Evolutionary conservation across 345 rosid species (phyloP), one percentile per base, ranked within the genome.

Genomic region (Rubroshorea leprosula): DNA sequence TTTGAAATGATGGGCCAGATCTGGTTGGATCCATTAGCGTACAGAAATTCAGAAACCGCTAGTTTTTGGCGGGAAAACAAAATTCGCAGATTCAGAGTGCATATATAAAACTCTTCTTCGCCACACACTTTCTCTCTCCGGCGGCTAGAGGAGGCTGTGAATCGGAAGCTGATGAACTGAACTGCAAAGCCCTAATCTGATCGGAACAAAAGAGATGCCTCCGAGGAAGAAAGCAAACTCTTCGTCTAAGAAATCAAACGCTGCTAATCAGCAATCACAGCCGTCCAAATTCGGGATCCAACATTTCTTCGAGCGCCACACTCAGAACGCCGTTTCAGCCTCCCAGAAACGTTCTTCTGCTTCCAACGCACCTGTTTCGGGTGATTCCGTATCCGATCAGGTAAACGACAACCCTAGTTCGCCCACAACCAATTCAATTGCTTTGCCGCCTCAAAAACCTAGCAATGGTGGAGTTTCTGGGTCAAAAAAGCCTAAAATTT

Each of bases 241-340:
- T 21, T 58, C 81, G 0, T 52, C 79, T 18, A 66, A 61, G 81
- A 82, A 79, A 61, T 39, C 74, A 24, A 72, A 47, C 65, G 69
- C 77, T 52, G 57, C 75, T 27, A 75, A 60, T 21, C 78, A 61
- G 23, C 60, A 67, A 23, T 63, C 82, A 53, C 81, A 78, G 27
- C 84, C 89, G 51, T 59, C 81, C 58, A 83, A 64, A 75, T 77
- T 80, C 44, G 90, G 93, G 17, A 90, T 90, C 75, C 93, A 84
- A 56, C 95, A 81, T 74, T 77, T 87, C 79, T 90, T 90, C 81
- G 78, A 63, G 38, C 85, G 86, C 65, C 97, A 83, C 62, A 64
- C 87, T 52, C 97, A 84, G 49, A 79, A 74, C 60, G 45, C 63
- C 48, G 35, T 54, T 50, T 23, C 60, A 59, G 51, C 56, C 57